Conservation (phyloP, 176 grass and related monocot species). For the Metroxylon sagu region DNA sequence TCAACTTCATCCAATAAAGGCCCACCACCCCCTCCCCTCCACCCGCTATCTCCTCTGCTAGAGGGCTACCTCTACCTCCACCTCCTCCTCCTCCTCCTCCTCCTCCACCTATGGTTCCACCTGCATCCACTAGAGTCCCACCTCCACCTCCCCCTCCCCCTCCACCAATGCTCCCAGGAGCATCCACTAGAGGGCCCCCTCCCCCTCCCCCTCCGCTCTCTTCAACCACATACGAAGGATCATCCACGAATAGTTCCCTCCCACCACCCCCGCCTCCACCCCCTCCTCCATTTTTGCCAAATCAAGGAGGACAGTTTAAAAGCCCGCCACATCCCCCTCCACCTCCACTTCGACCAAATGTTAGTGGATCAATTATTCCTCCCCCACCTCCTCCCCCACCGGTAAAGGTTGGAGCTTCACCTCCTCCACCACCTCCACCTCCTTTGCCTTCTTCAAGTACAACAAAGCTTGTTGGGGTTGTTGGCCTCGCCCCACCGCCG, state of each 20-base stretch:
- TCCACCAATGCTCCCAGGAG: too few species aligned
- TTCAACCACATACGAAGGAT: too few species aligned
- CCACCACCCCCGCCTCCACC: too few species aligned
- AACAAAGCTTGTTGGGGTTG: neutral
- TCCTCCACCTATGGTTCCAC: constrained; percentile 7
- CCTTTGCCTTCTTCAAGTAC: constrained; percentile 12
- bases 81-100: constrained; percentile 18
- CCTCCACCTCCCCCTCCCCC: constrained; percentile 20
- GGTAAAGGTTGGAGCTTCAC: neutral
- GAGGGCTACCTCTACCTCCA: neutral
- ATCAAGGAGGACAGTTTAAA: too few species aligned
- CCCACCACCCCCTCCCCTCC: neutral
- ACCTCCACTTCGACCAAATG: constrained; percentile 17
- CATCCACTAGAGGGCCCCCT: too few species aligned
- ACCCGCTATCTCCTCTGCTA: too few species aligned
- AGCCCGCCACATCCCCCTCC: constrained; percentile 1
- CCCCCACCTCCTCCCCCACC: constrained; percentile 12
- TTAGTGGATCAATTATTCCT: constrained; percentile 1
- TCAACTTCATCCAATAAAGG: neutral
- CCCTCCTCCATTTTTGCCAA: too few species aligned
- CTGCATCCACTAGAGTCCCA: neutral
- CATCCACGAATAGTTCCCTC: too few species aligned
- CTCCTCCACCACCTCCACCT: constrained; percentile 35
- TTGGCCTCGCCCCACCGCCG: constrained; percentile 36
- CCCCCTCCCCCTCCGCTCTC: too few species aligned